Percentiles rank a stretch among this genome's conserved stretches.
Conservation (phyloP, 495 filamentous ascomycete species). For the Xylaria castorea region DNA sequence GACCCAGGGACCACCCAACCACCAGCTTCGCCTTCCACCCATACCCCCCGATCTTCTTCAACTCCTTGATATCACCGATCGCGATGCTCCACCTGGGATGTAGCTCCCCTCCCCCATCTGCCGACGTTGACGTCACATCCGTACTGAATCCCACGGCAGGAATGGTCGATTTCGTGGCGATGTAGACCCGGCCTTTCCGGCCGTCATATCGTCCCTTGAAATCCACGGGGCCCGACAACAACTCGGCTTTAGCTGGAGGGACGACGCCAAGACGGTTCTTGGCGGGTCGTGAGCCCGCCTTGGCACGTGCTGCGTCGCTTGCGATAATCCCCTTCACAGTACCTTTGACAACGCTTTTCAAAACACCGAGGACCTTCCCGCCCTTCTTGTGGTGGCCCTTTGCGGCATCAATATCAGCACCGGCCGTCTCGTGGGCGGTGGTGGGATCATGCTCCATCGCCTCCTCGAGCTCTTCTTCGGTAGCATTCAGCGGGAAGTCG, state of each 20-base stretch:
- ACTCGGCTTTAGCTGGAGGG: constrained; percentile 50
- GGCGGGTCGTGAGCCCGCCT: constrained; percentile 68
- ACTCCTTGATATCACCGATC: constrained; percentile 61
- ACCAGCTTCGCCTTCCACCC: constrained; percentile 90
- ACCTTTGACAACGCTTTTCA: constrained; percentile 55
- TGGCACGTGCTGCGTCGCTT: constrained; percentile 71
- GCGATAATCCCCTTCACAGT: constrained; percentile 72
- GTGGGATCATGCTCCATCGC: constrained; percentile 52
- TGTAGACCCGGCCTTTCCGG: constrained; percentile 72
- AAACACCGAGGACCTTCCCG: constrained; percentile 64
- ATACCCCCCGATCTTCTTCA: constrained; percentile 83
- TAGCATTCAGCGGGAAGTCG: constrained; percentile 50
- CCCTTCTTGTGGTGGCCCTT: constrained; percentile 48
- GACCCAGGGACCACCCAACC: constrained; percentile 79
- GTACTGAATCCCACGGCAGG: constrained; percentile 66
- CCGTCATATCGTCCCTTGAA: constrained; percentile 77
- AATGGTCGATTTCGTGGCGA: constrained; percentile 65
- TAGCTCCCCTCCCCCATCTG: constrained; percentile 62
- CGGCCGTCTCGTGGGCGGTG: constrained; percentile 37
- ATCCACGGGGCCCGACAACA: constrained; percentile 69
- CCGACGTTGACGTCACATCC: constrained; percentile 40
- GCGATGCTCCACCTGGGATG: constrained; percentile 61
- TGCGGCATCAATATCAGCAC: constrained; percentile 59
- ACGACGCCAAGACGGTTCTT: constrained; percentile 76
- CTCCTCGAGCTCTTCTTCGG: constrained; percentile 48